A percentile compares a stretch with the other conserved stretches of the same genome.
phyloP scores from a whole-genome alignment of 768 basidiomycete species.

The Lactifluus subvellereus region DNA sequence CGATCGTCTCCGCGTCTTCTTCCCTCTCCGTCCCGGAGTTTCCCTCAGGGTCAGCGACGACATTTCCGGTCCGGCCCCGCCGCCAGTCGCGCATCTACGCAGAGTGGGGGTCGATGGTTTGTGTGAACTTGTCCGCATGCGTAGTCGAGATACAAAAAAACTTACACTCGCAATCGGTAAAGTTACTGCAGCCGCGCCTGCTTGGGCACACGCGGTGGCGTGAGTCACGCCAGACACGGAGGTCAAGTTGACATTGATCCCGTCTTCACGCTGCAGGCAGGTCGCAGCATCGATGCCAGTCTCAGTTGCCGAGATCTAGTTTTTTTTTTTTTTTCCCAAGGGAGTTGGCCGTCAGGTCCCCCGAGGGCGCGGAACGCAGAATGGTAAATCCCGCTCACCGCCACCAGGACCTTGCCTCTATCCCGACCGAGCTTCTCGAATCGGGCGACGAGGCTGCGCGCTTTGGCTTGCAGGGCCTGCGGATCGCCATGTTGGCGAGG shows the following conservation, averaged over 20 bases:
- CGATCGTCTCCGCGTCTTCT: conserved; percentile 19
- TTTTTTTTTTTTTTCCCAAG: not conserved
- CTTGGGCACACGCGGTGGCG: conserved; percentile 49
- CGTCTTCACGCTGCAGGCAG: conserved; percentile 34
- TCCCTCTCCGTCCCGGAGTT: not conserved
- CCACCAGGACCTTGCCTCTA: conserved; percentile 41
- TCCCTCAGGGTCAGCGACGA: not conserved
- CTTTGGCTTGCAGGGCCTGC: conserved; percentile 38
- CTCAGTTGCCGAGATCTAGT: conserved; percentile 53
- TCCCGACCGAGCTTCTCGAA: conserved; percentile 39
- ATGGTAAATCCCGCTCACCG: conserved; percentile 35
- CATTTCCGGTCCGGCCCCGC: not conserved
- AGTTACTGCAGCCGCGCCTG: conserved; percentile 43
- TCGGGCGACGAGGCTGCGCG: conserved; percentile 36
- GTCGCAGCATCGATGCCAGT: conserved; percentile 46
- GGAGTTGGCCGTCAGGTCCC: not conserved
- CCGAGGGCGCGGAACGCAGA: not conserved
- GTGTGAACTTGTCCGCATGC: not conserved
- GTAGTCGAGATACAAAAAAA: not conserved
- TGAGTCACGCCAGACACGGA: conserved; percentile 51
- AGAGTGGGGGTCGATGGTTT: not conserved
- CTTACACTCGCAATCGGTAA: conserved; percentile 48
- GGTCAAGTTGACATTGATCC: conserved; percentile 47
- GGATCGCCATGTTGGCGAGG: conserved; percentile 39
- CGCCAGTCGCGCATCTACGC: conserved; percentile 17